Evolutionary conservation across 495 filamentous ascomycete species (phyloP).

Genomic region (Aspergillus indologenus): DNA sequence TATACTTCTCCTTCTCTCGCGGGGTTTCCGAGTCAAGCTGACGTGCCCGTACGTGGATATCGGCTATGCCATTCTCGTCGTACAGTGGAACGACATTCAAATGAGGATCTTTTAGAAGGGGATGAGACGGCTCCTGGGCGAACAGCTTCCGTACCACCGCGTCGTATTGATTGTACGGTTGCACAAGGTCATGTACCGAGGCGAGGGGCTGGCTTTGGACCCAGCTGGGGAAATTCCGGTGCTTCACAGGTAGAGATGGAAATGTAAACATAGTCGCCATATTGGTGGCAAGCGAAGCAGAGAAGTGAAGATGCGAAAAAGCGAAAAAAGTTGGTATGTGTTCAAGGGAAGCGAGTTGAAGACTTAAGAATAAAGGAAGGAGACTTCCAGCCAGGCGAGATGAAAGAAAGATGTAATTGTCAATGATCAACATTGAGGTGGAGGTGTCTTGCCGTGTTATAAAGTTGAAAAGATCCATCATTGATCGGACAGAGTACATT

Average conservation of each 20-base stretch:
- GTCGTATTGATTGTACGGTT: conserved; percentile 69
- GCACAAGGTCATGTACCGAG: conserved; percentile 54
- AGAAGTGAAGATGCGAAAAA: too few relatives aligned
- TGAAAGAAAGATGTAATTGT: background rate
- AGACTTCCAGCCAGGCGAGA: background rate
- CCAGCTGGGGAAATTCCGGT: conserved; percentile 43
- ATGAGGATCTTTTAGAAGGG: conserved; percentile 53
- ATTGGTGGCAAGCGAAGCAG: background rate
- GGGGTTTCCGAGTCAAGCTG: conserved; percentile 55
- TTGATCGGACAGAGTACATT: background rate
- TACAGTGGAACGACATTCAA: conserved; percentile 73
- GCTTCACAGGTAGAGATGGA: conserved; percentile 39
- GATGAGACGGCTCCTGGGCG: conserved; percentile 64
- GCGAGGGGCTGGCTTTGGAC: conserved; percentile 47
- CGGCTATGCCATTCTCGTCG: conserved; percentile 47
- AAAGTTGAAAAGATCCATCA: background rate
- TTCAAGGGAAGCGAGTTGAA: too few relatives aligned
- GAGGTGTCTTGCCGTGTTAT: background rate
- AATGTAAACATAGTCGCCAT: conserved; percentile 24
- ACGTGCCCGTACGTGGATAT: conserved; percentile 61
- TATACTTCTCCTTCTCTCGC: conserved; percentile 61
- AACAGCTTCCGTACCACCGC: conserved; percentile 64
- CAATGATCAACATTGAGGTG: background rate
- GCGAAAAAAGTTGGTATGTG: too few relatives aligned
- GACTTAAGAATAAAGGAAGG: too few relatives aligned